phyloP scores from a whole-genome alignment of 1,284 basidiomycete genomes.

The Ustilago bromivora region DNA sequence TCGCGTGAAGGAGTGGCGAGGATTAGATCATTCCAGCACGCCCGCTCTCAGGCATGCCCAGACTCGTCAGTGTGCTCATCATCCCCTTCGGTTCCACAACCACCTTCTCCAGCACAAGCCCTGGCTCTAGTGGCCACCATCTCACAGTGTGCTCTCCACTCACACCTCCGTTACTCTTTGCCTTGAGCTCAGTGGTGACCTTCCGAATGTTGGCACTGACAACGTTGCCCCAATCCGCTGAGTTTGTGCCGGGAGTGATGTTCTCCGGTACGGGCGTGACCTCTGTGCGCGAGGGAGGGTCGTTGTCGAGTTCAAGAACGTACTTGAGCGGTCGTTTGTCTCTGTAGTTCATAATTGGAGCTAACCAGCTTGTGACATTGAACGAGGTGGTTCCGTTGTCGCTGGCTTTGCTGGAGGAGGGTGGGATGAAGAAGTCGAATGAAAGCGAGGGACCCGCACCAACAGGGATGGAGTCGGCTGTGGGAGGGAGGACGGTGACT shows the following conservation, averaged over 20 bases:
- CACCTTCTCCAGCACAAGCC: conserved; percentile 31
- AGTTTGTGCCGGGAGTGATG: conserved; percentile 37
- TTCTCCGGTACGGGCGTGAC: conserved; percentile 32
- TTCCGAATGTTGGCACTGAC: conserved; percentile 29
- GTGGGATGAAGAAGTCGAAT: conserved; percentile 25
- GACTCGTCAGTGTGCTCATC: conserved; percentile 8
- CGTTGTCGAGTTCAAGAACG: conserved; percentile 28
- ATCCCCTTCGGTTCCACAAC: conserved; percentile 22
- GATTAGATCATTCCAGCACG: conserved; percentile 21
- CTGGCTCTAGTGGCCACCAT: conserved; percentile 39
- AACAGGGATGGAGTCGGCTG: conserved; percentile 24
- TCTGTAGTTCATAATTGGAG: conserved; percentile 37
- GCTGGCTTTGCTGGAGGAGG: not conserved
- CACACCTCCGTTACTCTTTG: not conserved
- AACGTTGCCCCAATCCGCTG: conserved; percentile 37
- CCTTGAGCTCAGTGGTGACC: conserved; percentile 24
- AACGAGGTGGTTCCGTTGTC: conserved; percentile 6
- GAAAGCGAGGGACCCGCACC: conserved; percentile 24
- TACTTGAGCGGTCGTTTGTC: conserved; percentile 28
- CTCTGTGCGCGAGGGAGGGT: conserved; percentile 5
- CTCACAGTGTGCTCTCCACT: conserved; percentile 15
- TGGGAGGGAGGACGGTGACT: conserved; percentile 34
- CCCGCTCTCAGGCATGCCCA: conserved; percentile 29
- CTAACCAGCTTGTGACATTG: conserved; percentile 35
- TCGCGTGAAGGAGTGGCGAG: not conserved